These are phyloP conservation scores for Juncus inflexus DNA, from an alignment of 176 grass and related monocot species.

Conservation along the genomic window DNA sequence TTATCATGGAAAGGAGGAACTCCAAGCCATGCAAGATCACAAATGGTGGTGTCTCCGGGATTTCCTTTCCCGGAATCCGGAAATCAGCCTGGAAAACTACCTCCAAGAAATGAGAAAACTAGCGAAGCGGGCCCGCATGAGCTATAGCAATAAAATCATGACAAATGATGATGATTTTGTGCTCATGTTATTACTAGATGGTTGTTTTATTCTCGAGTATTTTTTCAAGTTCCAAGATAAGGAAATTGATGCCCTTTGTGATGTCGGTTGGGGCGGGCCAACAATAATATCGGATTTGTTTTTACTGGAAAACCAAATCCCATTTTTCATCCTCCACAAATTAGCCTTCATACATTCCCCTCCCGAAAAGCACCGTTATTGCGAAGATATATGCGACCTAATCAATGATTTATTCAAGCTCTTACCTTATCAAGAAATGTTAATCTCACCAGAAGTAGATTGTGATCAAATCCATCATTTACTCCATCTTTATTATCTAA, in stretches of 20 bases:
- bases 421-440: slow-evolving; percentile 3
- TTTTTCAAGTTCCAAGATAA: slow-evolving; percentile 5
- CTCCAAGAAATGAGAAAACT: not conserved
- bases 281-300: slow-evolving; percentile 28
- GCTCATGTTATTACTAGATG: slow-evolving; percentile 24
- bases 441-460: not conserved
- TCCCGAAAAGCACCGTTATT: not conserved
- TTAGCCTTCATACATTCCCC: not conserved
- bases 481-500: slow-evolving; percentile 16
- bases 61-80: not conserved
- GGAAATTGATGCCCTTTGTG: slow-evolving; percentile 2
- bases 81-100: slow-evolving; percentile 12
- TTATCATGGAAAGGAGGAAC: slow-evolving; percentile 12
- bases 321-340: slow-evolving; percentile 23
- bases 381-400: not conserved
- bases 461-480: slow-evolving; percentile 11
- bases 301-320: slow-evolving; percentile 54
- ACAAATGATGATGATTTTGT: slow-evolving; percentile 9
- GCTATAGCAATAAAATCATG: not conserved
- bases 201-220: slow-evolving; percentile 26
- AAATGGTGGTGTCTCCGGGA: slow-evolving; percentile 25
- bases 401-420: not conserved
- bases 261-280: slow-evolving; percentile 7
- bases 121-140: not conserved
- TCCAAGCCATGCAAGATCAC: slow-evolving; percentile 18